Conservation (phyloP, 2,329 filamentous ascomycete species). For the Geosmithia morbida region DNA sequence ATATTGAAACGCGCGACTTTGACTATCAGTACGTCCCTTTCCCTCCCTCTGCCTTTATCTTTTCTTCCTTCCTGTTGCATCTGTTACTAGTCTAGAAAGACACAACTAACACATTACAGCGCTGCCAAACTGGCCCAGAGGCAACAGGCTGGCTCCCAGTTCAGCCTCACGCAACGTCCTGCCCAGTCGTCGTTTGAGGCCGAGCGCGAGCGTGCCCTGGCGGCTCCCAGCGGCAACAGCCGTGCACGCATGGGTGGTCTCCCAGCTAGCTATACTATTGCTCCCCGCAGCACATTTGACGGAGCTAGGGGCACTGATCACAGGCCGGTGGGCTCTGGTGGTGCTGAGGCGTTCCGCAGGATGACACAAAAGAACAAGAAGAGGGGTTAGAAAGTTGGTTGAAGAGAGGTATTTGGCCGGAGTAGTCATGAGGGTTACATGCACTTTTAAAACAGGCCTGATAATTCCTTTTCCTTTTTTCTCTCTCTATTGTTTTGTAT, state of each 20-base stretch:
- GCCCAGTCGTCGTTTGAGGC: conserved; percentile 26
- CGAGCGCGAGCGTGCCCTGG: conserved; percentile 44
- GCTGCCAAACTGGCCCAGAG: conserved; percentile 38
- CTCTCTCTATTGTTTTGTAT: too few species aligned
- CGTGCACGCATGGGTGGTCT: conserved; percentile 40
- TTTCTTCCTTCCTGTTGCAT: background rate
- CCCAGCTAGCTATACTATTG: conserved; percentile 43
- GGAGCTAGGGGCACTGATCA: conserved; percentile 34
- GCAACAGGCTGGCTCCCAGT: conserved; percentile 30
- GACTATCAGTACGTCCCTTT: conserved; percentile 43
- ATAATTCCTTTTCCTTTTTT: background rate
- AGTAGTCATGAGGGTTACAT: background rate
- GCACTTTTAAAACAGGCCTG: background rate
- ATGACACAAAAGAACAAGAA: conserved; percentile 53
- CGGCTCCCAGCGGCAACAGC: conserved; percentile 38
- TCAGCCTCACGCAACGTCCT: conserved; percentile 35
- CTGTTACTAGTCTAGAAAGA: background rate
- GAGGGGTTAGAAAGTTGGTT: conserved; percentile 6
- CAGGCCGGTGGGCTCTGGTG: conserved; percentile 46
- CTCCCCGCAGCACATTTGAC: conserved; percentile 47
- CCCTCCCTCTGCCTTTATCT: background rate
- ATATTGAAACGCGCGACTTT: conserved; percentile 47
- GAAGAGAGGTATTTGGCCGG: too few species aligned
- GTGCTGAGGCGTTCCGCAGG: conserved; percentile 49
- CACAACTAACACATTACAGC: conserved; percentile 13